Percentiles rank a stretch among this genome's conserved stretches.
phyloP scores from a whole-genome alignment of 78 protist species.

The Monocercomonoides exilis region DNA sequence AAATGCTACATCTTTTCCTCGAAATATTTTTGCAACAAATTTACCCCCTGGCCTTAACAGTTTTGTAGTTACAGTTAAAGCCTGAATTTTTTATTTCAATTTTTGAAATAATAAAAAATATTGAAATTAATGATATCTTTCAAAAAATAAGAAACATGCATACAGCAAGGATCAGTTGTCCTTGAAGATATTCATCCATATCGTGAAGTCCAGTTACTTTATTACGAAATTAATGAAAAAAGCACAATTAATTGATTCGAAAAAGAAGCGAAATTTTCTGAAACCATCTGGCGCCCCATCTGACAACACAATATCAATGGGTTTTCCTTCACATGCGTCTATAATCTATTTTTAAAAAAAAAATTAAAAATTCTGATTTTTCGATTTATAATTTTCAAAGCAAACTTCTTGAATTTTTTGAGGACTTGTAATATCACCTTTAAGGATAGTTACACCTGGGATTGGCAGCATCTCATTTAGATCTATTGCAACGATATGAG shows the following conservation, averaged over 20 bases:
- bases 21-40: slow-evolving; percentile 93
- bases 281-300: slow-evolving; percentile 99
- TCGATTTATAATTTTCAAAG: no score
- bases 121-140: background rate
- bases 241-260: no score
- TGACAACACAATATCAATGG: slow-evolving; percentile 88
- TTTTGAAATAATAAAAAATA: background rate
- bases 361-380: no score
- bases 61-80: slow-evolving; percentile 84
- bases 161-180: slow-evolving; percentile 77
- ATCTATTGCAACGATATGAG: slow-evolving; percentile 85
- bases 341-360: slow-evolving; percentile 27
- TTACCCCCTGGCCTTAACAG: slow-evolving; percentile 80
- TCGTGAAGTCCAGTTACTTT: slow-evolving; percentile 86
- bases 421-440: slow-evolving; percentile 93
- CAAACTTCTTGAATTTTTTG: slow-evolving; percentile 26
- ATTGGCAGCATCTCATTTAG: slow-evolving; percentile 97
- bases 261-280: background rate
- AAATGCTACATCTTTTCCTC: slow-evolving; percentile 69
- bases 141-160: background rate
- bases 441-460: slow-evolving; percentile 76
- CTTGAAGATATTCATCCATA: slow-evolving; percentile 93
- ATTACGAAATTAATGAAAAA: background rate
- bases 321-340: slow-evolving; percentile 57
- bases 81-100: slow-evolving; percentile 26